Conservation (phyloP, 257 asterid species). For the Nicotiana knightiana region DNA sequence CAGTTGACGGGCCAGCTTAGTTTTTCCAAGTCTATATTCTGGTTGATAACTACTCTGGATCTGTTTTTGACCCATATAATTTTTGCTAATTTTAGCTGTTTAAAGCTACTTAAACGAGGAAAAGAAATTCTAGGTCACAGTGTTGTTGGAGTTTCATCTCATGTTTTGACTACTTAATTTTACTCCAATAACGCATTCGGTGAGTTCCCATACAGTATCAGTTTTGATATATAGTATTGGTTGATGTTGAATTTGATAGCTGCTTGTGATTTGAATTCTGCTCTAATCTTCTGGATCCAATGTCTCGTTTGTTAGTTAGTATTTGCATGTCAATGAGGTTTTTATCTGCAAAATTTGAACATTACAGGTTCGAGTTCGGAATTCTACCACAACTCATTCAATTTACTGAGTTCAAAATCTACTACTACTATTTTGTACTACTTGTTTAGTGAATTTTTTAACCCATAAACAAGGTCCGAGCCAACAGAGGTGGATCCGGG, state of each 20-base stretch:
- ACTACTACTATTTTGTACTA: too few species aligned
- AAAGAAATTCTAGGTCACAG: not conserved
- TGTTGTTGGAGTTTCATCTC: not conserved
- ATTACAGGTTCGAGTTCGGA: too few species aligned
- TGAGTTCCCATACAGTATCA: not conserved
- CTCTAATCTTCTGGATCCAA: not conserved
- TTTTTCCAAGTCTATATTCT: not conserved
- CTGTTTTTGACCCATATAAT: not conserved
- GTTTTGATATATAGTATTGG: not conserved
- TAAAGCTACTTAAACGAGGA: not conserved
- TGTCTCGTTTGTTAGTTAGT: not conserved
- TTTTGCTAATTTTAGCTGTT: not conserved
- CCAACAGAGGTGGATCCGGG: too few species aligned
- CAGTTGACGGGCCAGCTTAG: not conserved
- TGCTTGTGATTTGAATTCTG: not conserved
- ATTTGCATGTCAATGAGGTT: not conserved
- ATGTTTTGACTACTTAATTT: not conserved
- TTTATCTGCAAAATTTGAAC: too few species aligned
- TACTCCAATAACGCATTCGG: not conserved
- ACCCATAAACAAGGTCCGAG: too few species aligned
- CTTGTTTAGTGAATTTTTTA: too few species aligned
- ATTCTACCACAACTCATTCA: too few species aligned
- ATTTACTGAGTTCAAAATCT: too few species aligned
- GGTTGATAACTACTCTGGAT: not conserved
- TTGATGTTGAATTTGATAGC: not conserved